phyloP scores from a whole-genome alignment of 768 basidiomycete genomes.

The Lactarius akahatsu region DNA sequence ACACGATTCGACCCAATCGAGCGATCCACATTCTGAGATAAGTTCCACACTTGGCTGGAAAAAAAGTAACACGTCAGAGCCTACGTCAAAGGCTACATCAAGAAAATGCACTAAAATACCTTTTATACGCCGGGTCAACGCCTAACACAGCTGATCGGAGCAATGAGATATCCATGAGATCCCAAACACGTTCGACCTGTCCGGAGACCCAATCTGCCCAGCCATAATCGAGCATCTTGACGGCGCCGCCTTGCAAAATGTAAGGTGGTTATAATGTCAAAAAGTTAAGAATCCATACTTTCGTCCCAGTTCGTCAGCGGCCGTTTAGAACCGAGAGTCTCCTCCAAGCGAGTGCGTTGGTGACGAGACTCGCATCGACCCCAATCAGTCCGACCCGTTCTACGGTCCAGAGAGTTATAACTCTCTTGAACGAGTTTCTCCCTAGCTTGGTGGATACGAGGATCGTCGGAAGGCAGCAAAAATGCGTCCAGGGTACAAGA shows the following conservation, averaged over 20 bases:
- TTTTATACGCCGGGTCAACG: constrained; percentile 85
- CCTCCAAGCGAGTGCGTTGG: constrained; percentile 82
- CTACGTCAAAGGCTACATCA: background rate
- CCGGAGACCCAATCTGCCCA: constrained; percentile 94
- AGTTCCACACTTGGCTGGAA: constrained; percentile 84
- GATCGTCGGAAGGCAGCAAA: constrained; percentile 86
- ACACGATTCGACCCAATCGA: constrained; percentile 76
- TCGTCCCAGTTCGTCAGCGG: constrained; percentile 94
- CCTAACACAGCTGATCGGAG: constrained; percentile 79
- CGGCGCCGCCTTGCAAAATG: constrained; percentile 62
- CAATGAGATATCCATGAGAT: constrained; percentile 88
- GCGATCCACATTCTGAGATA: constrained; percentile 95
- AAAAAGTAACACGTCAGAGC: constrained; percentile 7
- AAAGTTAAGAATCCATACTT: constrained; percentile 45
- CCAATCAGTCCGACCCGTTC: constrained; percentile 83
- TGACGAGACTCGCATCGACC: constrained; percentile 90
- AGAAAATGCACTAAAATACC: constrained; percentile 48
- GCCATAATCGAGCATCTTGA: constrained; percentile 82
- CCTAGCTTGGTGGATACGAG: constrained; percentile 85
- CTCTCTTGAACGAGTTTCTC: constrained; percentile 77
- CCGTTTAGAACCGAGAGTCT: constrained; percentile 75
- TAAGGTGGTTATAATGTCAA: constrained; percentile 5
- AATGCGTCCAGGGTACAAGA: constrained; percentile 91
- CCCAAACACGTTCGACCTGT: constrained; percentile 94
- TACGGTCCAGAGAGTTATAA: constrained; percentile 61